phyloP scores from a whole-genome alignment of 1,284 basidiomycete genomes.

The Leccinum pseudoinsigne region DNA sequence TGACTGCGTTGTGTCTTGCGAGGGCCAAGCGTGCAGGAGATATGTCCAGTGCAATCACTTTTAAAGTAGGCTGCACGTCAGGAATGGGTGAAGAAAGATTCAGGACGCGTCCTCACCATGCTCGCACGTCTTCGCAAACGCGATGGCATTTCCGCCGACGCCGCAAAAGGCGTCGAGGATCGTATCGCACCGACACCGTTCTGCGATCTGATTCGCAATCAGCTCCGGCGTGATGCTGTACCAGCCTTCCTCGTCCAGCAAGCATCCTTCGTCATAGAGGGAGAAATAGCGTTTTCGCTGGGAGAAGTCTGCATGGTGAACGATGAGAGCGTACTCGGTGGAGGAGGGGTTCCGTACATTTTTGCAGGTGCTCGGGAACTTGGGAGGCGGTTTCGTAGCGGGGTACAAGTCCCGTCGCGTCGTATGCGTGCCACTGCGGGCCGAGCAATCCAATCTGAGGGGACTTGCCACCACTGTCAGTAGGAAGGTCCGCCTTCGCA shows the following conservation, averaged over 20 bases:
- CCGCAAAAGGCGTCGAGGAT: conserved; percentile 96
- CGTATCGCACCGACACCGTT: conserved; percentile 83
- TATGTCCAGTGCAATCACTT: conserved; percentile 92
- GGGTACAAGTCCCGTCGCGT: conserved; percentile 71
- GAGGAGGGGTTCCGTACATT: conserved; percentile 59
- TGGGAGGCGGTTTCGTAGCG: conserved; percentile 62
- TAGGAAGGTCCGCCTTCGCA: background rate
- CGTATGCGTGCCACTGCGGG: conserved; percentile 37
- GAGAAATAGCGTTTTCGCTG: conserved; percentile 85
- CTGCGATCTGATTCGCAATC: conserved; percentile 90
- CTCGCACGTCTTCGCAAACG: conserved; percentile 94
- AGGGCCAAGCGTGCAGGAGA: conserved; percentile 82
- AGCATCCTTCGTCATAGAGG: conserved; percentile 74
- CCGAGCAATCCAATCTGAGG: background rate
- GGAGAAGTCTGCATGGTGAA: conserved; percentile 65
- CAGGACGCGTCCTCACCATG: conserved; percentile 53
- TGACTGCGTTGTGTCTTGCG: conserved; percentile 87
- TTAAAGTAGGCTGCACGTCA: conserved; percentile 2
- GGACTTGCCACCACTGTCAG: background rate
- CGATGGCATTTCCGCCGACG: conserved; percentile 96
- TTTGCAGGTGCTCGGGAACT: conserved; percentile 75
- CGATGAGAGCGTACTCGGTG: background rate
- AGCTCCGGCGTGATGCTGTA: conserved; percentile 95
- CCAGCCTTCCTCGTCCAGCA: conserved; percentile 92
- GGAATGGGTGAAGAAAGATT: background rate